A percentile compares a stretch with the other conserved stretches of the same genome.
Evolutionary conservation across 1,284 basidiomycete genomes (phyloP).

Genomic region (Tilletia caries): DNA sequence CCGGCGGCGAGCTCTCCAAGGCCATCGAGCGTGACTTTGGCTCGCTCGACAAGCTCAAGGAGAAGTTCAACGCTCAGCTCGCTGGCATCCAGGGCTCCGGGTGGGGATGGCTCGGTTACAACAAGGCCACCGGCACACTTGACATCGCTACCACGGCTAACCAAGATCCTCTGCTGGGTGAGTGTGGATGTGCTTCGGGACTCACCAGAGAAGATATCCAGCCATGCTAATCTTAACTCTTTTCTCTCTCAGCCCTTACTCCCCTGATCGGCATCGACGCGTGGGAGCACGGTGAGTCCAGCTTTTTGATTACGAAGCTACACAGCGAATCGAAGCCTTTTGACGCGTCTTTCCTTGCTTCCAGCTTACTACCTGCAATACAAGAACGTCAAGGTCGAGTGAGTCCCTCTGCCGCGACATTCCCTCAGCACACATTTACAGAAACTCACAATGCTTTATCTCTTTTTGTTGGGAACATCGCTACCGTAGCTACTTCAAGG

Average conservation of each 20-base stretch:
- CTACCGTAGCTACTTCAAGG: slow-evolving; percentile 47
- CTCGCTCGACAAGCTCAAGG: slow-evolving; percentile 43
- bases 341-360: not conserved
- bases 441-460: not conserved
- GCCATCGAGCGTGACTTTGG: slow-evolving; percentile 52
- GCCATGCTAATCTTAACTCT: not conserved
- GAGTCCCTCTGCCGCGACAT: not conserved
- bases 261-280: slow-evolving; percentile 52
- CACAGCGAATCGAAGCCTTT: no score
- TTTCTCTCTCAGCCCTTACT: slow-evolving; percentile 29
- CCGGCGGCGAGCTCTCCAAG: slow-evolving; percentile 37
- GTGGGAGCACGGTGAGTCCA: slow-evolving; percentile 45
- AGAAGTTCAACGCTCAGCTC: slow-evolving; percentile 36
- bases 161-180: slow-evolving; percentile 50
- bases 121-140: slow-evolving; percentile 39
- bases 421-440: not conserved
- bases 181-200: slow-evolving; percentile 15
- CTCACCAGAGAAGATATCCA: not conserved
- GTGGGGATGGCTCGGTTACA: slow-evolving; percentile 51
- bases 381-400: slow-evolving; percentile 49
- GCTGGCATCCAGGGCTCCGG: slow-evolving; percentile 49
- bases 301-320: slow-evolving; percentile 33
- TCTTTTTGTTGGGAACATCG: not conserved
- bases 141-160: slow-evolving; percentile 50
- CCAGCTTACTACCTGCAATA: slow-evolving; percentile 36